These are phyloP conservation scores for Hanseniaspora taiwanica DNA, from an alignment of 805 yeast genomes.

Conservation along the genomic window DNA sequence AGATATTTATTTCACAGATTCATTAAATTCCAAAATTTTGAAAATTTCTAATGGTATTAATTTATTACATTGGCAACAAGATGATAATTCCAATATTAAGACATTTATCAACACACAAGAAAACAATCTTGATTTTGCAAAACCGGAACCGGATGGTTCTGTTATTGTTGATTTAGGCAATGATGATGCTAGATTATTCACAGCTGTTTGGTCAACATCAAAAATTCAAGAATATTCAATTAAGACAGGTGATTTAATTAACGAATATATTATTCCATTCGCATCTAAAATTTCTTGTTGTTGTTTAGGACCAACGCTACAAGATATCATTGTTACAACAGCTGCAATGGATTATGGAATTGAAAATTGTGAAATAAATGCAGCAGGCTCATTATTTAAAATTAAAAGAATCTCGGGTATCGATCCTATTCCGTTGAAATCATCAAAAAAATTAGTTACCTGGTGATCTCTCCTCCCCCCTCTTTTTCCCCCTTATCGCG, in stretches of 20 bases:
- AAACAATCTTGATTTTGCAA: constrained; percentile 12
- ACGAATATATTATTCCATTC: constrained; percentile 43
- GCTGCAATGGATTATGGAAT: constrained; percentile 23
- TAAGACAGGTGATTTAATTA: constrained; percentile 27
- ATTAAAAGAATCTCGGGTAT: not conserved
- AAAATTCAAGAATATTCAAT: constrained; percentile 40
- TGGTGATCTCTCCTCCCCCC: too few relatives aligned
- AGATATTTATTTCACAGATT: constrained; percentile 40
- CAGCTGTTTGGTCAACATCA: constrained; percentile 53
- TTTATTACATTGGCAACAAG: constrained; percentile 29
- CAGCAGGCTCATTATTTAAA: not conserved
- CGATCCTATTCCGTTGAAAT: not conserved
- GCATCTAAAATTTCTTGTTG: constrained; percentile 51
- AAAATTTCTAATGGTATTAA: constrained; percentile 9
- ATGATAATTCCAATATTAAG: constrained; percentile 27
- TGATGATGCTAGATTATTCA: constrained; percentile 38
- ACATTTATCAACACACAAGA: constrained; percentile 23
- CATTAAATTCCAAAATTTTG: constrained; percentile 34
- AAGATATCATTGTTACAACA: constrained; percentile 54
- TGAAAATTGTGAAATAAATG: not conserved
- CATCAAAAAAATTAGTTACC: not conserved
- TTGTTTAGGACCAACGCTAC: constrained; percentile 45
- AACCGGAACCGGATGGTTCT: constrained; percentile 75
- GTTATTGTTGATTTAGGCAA: constrained; percentile 31
- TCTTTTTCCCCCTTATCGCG: too few relatives aligned